A percentile compares a stretch with the other conserved stretches of the same genome.
phyloP scores from a whole-genome alignment of 208 protist genomes.

The Paratrypanosoma confusum region DNA sequence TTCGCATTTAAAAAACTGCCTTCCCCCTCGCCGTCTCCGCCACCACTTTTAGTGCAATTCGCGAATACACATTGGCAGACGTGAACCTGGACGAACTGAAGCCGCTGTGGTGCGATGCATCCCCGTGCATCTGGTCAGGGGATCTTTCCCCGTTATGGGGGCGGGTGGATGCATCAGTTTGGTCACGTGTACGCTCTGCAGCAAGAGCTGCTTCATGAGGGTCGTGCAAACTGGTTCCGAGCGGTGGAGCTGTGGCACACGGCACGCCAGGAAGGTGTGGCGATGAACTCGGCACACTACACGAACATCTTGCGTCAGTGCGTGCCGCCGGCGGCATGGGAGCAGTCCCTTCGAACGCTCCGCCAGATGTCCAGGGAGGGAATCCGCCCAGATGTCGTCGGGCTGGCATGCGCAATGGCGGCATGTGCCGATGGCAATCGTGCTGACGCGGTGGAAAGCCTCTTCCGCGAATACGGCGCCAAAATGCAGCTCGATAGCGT shows the following conservation, averaged over 20 bases:
- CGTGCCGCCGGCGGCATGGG: slow-evolving; percentile 50
- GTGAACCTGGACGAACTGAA: too few relatives aligned
- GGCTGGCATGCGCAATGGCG: slow-evolving; percentile 49
- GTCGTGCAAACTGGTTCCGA: slow-evolving; percentile 67
- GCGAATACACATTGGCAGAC: too few relatives aligned
- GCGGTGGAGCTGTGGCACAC: slow-evolving; percentile 78
- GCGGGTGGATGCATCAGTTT: slow-evolving; percentile 87
- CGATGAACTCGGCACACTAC: slow-evolving; percentile 62
- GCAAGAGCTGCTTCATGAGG: slow-evolving; percentile 63
- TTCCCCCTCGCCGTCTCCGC: too few relatives aligned
- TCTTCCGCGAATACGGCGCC: slow-evolving; percentile 31
- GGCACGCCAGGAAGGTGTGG: slow-evolving; percentile 66
- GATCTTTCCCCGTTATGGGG: slow-evolving; percentile 65
- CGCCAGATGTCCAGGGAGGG: slow-evolving; percentile 53
- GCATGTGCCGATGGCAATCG: slow-evolving; percentile 38
- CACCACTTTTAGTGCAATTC: too few relatives aligned
- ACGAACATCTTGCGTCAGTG: slow-evolving; percentile 72
- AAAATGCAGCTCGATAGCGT: slow-evolving; percentile 70
- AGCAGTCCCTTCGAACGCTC: slow-evolving; percentile 40
- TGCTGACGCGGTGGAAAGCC: slow-evolving; percentile 25
- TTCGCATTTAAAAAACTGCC: too few relatives aligned
- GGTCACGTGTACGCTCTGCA: slow-evolving; percentile 82
- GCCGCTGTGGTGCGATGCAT: slow-evolving; percentile 37
- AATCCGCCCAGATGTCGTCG: slow-evolving; percentile 55
- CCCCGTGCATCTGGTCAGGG: slow-evolving; percentile 50